phyloP scores from a whole-genome alignment of 1,139 yeast genomes.

The Suhomyces chickasaworum region DNA sequence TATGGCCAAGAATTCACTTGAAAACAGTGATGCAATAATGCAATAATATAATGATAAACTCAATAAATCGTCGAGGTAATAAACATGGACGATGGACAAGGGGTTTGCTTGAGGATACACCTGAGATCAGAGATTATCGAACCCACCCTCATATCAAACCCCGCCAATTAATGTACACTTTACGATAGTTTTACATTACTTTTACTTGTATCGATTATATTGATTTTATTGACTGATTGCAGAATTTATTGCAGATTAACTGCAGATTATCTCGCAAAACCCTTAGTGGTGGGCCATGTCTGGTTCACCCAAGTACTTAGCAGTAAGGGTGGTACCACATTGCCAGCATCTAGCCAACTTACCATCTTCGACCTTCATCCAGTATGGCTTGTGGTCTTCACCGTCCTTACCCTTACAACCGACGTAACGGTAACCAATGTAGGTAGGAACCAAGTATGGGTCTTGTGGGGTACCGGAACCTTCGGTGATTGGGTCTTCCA shows the following conservation, averaged over 20 bases:
- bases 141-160: too few species aligned
- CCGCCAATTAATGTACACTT: too few species aligned
- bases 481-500: slow-evolving; percentile 82
- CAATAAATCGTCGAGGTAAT: too few species aligned
- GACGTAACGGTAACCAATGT: slow-evolving; percentile 90
- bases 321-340: slow-evolving; percentile 92
- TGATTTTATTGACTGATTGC: slow-evolving; percentile 6
- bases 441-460: slow-evolving; percentile 88
- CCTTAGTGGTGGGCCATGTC: slow-evolving; percentile 55
- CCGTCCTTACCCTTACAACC: slow-evolving; percentile 94
- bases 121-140: too few species aligned
- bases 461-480: slow-evolving; percentile 82
- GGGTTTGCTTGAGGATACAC: too few species aligned
- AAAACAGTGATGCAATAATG: too few species aligned
- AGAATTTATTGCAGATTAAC: slow-evolving; percentile 1
- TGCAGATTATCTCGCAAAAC: background rate
- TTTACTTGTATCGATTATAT: slow-evolving; percentile 2
- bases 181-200: too few species aligned
- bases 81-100: too few species aligned
- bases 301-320: slow-evolving; percentile 87
- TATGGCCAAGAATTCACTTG: too few species aligned
- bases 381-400: slow-evolving; percentile 88
- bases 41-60: too few species aligned
- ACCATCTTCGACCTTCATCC: slow-evolving; percentile 89
- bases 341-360: slow-evolving; percentile 97